Percentiles rank a stretch among this genome's conserved stretches.
Evolutionary conservation across 2,329 filamentous ascomycete genomes (phyloP).

Genomic region (Talaromyces sp.): DNA sequence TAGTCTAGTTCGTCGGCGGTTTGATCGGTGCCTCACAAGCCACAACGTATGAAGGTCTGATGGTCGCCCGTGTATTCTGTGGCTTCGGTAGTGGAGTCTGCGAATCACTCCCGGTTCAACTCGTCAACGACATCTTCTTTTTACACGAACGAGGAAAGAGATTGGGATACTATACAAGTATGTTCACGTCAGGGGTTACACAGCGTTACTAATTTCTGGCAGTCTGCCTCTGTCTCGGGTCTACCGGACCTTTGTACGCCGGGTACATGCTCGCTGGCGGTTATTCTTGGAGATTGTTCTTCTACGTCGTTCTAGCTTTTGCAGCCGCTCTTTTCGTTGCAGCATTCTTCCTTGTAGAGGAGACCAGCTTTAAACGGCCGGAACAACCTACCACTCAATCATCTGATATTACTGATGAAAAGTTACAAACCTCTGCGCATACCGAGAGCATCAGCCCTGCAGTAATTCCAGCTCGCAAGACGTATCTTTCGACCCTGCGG

Average conservation of each 20-base stretch:
- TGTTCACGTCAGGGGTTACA: slow-evolving; percentile 16
- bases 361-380: slow-evolving; percentile 54
- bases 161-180: slow-evolving; percentile 60
- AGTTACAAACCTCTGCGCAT: background rate
- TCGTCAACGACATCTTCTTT: slow-evolving; percentile 52
- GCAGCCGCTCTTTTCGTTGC: slow-evolving; percentile 45
- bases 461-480: slow-evolving; percentile 39
- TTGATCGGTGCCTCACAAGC: slow-evolving; percentile 45
- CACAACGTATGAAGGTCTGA: slow-evolving; percentile 42
- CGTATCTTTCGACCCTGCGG: slow-evolving; percentile 45
- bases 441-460: slow-evolving; percentile 21
- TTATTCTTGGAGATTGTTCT: slow-evolving; percentile 61
- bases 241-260: slow-evolving; percentile 58
- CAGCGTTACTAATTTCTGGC: background rate
- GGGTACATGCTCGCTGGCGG: slow-evolving; percentile 61
- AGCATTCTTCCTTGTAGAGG: slow-evolving; percentile 60
- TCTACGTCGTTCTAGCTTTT: slow-evolving; percentile 61
- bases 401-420: background rate
- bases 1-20: slow-evolving; percentile 39
- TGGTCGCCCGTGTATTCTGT: slow-evolving; percentile 46
- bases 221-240: slow-evolving; percentile 57
- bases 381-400: slow-evolving; percentile 2
- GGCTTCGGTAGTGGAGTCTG: slow-evolving; percentile 48
- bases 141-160: slow-evolving; percentile 50
- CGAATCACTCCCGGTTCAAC: slow-evolving; percentile 48